These are phyloP conservation scores for Fragaria nilgerrensis DNA, from an alignment of 306 rosid genomes.

Conservation along the genomic window DNA sequence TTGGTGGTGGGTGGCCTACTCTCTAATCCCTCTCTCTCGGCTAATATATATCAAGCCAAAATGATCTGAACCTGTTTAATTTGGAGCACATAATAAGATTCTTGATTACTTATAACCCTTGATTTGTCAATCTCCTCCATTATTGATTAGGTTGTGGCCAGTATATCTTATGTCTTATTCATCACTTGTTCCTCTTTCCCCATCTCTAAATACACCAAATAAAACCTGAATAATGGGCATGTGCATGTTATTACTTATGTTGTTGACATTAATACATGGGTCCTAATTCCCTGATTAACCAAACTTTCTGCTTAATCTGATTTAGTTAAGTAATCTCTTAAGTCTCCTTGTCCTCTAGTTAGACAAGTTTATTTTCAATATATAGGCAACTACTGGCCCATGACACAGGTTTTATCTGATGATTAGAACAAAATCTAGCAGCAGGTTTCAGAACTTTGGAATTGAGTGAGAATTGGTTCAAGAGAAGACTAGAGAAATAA, in stretches of 20 bases:
- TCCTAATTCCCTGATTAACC: background rate
- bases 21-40: conserved; percentile 17
- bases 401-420: background rate
- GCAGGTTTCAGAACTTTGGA: conserved; percentile 7
- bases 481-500: background rate
- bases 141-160: background rate
- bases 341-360: background rate
- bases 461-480: background rate
- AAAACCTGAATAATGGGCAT: background rate
- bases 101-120: conserved; percentile 4
- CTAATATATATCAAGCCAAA: conserved; percentile 37
- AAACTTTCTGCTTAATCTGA: background rate
- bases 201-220: background rate
- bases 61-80: conserved; percentile 36
- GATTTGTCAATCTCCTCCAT: background rate
- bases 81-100: conserved; percentile 18
- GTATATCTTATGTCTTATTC: background rate
- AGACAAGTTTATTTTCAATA: background rate
- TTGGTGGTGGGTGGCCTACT: conserved; percentile 74
- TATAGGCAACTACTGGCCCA: background rate
- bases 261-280: conserved; percentile 11
- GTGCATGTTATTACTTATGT: background rate
- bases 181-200: background rate
- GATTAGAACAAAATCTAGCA: conserved; percentile 16
- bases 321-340: background rate